These are phyloP conservation scores for Zygnema cylindricum DNA, from an alignment of 139 green algal species.

Conservation along the genomic window DNA sequence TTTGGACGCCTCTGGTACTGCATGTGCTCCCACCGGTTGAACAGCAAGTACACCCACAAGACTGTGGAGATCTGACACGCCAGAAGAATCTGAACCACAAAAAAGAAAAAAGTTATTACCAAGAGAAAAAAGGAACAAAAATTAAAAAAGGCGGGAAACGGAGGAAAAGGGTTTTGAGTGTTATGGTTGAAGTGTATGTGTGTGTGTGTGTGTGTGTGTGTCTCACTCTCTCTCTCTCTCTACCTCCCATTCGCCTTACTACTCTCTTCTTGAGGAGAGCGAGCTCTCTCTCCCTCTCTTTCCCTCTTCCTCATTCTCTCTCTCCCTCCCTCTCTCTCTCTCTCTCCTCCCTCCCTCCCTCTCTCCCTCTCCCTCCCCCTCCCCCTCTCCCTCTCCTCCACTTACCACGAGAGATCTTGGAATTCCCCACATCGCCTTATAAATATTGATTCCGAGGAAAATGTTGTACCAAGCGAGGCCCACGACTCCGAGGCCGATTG, in stretches of 20 bases:
- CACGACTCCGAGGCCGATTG: slow-evolving; percentile 12
- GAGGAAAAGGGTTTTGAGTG: too few relatives aligned
- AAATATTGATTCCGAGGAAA: slow-evolving; percentile 5
- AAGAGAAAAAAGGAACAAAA: background rate
- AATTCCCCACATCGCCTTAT: background rate
- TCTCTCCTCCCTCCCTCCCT: background rate
- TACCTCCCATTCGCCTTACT: too few relatives aligned
- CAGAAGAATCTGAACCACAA: background rate
- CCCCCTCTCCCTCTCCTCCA: background rate
- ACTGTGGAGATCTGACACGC: background rate
- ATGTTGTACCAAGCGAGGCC: slow-evolving; percentile 36
- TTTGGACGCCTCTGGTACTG: background rate
- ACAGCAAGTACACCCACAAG: background rate
- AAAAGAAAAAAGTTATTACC: background rate
- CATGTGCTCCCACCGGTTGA: background rate
- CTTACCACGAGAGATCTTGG: background rate
- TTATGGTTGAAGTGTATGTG: too few relatives aligned
- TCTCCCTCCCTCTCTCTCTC: background rate
- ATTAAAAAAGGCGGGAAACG: background rate
- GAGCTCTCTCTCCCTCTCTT: too few relatives aligned
- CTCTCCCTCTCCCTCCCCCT: background rate
- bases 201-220: too few relatives aligned
- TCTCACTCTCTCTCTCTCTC: too few relatives aligned
- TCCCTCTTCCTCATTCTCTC: too few relatives aligned
- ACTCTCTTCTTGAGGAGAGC: too few relatives aligned